phyloP scores from a whole-genome alignment of 345 rosid genomes.

The Populus deltoides region DNA sequence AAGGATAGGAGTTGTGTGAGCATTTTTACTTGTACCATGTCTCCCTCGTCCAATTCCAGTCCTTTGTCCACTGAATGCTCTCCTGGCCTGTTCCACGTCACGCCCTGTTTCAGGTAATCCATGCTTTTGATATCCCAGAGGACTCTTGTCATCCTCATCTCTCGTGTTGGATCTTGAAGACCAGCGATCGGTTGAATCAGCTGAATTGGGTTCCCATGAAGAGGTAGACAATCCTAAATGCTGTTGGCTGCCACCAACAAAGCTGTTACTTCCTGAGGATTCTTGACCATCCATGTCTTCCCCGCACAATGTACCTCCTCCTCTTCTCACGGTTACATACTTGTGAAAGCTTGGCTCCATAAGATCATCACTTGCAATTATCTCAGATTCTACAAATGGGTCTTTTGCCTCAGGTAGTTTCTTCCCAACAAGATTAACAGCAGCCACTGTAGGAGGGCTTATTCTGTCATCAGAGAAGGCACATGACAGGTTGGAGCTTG shows the following conservation, averaged over 20 bases:
- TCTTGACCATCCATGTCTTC: conserved; percentile 75
- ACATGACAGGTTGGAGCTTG: conserved; percentile 45
- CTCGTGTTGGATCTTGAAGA: conserved; percentile 45
- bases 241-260: conserved; percentile 47
- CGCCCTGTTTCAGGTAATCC: conserved; percentile 31
- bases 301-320: conserved; percentile 41
- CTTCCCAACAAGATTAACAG: conserved; percentile 27
- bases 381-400: conserved; percentile 65
- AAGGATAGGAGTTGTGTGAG: conserved; percentile 15
- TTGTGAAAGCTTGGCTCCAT: conserved; percentile 84
- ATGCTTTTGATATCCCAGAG: conserved; percentile 35
- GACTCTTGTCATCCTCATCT: conserved; percentile 43
- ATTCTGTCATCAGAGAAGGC: conserved; percentile 32
- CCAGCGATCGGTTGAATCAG: conserved; percentile 73
- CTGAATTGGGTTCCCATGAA: conserved; percentile 71
- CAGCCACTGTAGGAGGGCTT: conserved; percentile 4
- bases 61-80: conserved; percentile 38
- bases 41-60: conserved; percentile 45
- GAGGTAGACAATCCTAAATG: conserved; percentile 51
- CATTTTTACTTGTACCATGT: conserved; percentile 18
- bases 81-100: conserved; percentile 31
- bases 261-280: conserved; percentile 91
- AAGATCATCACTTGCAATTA: conserved; percentile 48
- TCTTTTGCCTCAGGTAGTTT: conserved; percentile 39
- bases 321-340: conserved; percentile 79